Evolutionary conservation across 495 filamentous ascomycete genomes (phyloP).

Genomic region (Podospora australis): DNA sequence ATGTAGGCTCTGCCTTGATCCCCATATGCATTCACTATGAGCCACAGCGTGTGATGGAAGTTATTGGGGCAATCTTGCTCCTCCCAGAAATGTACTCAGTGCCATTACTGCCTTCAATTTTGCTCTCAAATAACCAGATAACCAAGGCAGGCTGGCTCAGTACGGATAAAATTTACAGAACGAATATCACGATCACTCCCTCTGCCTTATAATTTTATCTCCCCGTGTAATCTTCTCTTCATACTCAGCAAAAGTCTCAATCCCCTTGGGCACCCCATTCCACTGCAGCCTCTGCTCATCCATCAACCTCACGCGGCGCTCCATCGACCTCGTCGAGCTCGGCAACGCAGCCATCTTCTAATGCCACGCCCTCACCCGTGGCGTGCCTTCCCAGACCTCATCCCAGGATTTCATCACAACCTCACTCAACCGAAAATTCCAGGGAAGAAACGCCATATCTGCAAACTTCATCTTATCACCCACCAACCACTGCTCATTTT

Average conservation of each 20-base stretch:
- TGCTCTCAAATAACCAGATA: too few relatives aligned
- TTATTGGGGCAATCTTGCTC: too few relatives aligned
- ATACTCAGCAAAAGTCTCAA: constrained; percentile 16
- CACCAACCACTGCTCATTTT: constrained; percentile 41
- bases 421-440: constrained; percentile 23
- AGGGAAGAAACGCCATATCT: constrained; percentile 54
- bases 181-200: too few relatives aligned
- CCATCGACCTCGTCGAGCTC: constrained; percentile 9
- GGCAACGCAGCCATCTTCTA: constrained; percentile 8
- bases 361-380: constrained; percentile 7
- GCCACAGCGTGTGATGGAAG: too few relatives aligned
- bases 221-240: constrained; percentile 14
- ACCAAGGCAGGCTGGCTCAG: too few relatives aligned
- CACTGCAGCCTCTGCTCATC: constrained; percentile 22
- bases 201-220: too few relatives aligned
- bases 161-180: too few relatives aligned
- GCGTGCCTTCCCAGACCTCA: constrained; percentile 9
- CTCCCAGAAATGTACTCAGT: too few relatives aligned
- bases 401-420: constrained; percentile 1
- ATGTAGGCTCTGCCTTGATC: too few relatives aligned
- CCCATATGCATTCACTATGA: too few relatives aligned
- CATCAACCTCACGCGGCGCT: constrained; percentile 16
- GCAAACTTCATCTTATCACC: constrained; percentile 52
- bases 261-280: constrained; percentile 20
- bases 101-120: too few relatives aligned